These are phyloP conservation scores for Agastache rugosa DNA, from an alignment of 257 asterid species.

Conservation along the genomic window DNA sequence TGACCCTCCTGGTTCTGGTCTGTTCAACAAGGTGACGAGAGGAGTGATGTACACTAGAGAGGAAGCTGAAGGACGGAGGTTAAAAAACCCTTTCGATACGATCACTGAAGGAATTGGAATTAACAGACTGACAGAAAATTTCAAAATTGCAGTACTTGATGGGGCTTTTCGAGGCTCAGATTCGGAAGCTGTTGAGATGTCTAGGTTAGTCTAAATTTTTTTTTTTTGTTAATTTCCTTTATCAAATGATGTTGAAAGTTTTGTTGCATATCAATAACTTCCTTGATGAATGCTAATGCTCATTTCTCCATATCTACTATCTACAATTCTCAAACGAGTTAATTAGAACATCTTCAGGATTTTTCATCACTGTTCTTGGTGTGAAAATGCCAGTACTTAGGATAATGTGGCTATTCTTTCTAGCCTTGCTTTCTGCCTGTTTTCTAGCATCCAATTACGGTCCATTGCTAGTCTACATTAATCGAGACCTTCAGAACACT, in stretches of 20 bases:
- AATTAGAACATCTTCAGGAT: background rate
- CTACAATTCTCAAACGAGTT: background rate
- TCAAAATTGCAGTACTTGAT: constrained; percentile 82
- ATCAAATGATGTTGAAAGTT: background rate
- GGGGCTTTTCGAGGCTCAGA: constrained; percentile 93
- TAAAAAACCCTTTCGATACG: constrained; percentile 93
- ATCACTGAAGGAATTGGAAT: constrained; percentile 96
- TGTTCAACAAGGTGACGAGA: constrained; percentile 93
- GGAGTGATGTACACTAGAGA: constrained; percentile 94
- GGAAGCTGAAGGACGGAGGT: constrained; percentile 93
- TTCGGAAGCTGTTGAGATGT: constrained; percentile 93
- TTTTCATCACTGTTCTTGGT: background rate
- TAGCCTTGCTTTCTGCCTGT: background rate
- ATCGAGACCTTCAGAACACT: too few relatives aligned
- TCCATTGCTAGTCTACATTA: too few relatives aligned
- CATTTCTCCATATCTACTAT: background rate
- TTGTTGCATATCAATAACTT: background rate
- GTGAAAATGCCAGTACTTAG: background rate
- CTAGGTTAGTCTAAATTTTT: constrained; percentile 56
- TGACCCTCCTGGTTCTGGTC: constrained; percentile 97
- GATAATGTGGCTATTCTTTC: background rate
- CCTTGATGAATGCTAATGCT: constrained; percentile 15
- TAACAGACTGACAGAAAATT: constrained; percentile 84
- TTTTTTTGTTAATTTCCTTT: background rate
- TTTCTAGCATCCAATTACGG: too few relatives aligned